These are phyloP conservation scores for Starmerella etchellsii DNA, from an alignment of 805 yeast genomes.

Conservation along the genomic window DNA sequence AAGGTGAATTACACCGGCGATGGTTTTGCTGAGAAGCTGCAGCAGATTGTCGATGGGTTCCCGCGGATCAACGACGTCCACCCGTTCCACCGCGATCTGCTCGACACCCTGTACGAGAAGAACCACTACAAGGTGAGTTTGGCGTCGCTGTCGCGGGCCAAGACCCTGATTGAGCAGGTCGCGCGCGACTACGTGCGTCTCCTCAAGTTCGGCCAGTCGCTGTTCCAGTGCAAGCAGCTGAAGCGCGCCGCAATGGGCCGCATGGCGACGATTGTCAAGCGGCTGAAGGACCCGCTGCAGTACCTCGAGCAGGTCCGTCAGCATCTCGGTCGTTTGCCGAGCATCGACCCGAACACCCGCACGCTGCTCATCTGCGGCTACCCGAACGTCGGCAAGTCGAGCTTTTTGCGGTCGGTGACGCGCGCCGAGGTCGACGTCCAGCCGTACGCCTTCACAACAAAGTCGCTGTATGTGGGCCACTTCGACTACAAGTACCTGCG, in stretches of 20 bases:
- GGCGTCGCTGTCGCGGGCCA: conserved; percentile 90
- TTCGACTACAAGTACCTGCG: conserved; percentile 95
- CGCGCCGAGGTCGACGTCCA: conserved; percentile 98
- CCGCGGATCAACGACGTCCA: conserved; percentile 96
- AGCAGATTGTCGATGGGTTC: conserved; percentile 72
- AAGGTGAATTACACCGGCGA: conserved; percentile 93
- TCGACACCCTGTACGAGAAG: conserved; percentile 96
- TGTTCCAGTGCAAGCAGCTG: conserved; percentile 96
- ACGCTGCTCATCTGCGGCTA: conserved; percentile 95
- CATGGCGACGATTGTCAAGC: conserved; percentile 96
- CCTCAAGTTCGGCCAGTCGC: conserved; percentile 91
- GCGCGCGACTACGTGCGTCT: conserved; percentile 89
- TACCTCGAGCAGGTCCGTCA: conserved; percentile 98
- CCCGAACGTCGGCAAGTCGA: conserved; percentile 98
- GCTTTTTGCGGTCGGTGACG: conserved; percentile 83
- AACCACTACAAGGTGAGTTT: conserved; percentile 94
- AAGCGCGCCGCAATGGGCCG: conserved; percentile 98
- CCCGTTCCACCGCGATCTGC: conserved; percentile 95
- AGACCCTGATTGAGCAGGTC: conserved; percentile 87
- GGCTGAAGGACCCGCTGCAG: conserved; percentile 82
- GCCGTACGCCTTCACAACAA: conserved; percentile 98
- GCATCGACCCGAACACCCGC: conserved; percentile 97
- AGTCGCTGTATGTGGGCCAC: conserved; percentile 94
- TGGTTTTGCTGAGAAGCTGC: conserved; percentile 87
- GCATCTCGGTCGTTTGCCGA: conserved; percentile 95